Evolutionary conservation across 1,284 basidiomycete species (phyloP).

Genomic region (Pseudozyma sp.): DNA sequence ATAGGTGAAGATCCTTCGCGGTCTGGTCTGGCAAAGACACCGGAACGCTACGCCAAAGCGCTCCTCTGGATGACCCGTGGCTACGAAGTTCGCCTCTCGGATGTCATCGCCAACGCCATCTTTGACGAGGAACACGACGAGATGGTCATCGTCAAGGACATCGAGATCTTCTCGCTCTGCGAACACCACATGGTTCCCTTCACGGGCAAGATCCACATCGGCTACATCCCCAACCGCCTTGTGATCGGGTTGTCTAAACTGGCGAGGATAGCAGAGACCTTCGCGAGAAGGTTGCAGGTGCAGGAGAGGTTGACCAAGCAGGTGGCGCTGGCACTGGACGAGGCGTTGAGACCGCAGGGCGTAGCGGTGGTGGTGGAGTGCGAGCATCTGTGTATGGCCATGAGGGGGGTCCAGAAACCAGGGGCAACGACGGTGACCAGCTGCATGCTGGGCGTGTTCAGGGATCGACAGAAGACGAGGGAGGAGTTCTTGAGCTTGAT

Average conservation of each 20-base stretch:
- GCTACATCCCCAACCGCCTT: slow-evolving; percentile 94
- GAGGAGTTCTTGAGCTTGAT: slow-evolving; percentile 77
- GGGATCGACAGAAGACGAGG: slow-evolving; percentile 94
- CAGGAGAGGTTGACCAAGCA: slow-evolving; percentile 98
- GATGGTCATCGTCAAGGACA: slow-evolving; percentile 98
- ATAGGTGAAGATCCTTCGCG: slow-evolving; percentile 98
- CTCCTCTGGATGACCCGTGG: slow-evolving; percentile 99
- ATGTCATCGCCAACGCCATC: slow-evolving; percentile 98
- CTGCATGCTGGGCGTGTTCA: slow-evolving; percentile 99
- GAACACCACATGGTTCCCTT: slow-evolving; percentile 99
- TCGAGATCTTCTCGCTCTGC: slow-evolving; percentile 95
- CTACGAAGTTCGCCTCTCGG: slow-evolving; percentile 93
- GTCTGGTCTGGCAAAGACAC: slow-evolving; percentile 89
- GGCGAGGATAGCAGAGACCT: slow-evolving; percentile 96
- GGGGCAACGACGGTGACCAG: slow-evolving; percentile 94
- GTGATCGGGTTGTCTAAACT: slow-evolving; percentile 98
- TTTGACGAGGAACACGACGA: slow-evolving; percentile 99
- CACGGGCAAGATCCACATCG: slow-evolving; percentile 81
- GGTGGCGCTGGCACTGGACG: slow-evolving; percentile 94
- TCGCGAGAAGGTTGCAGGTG: slow-evolving; percentile 92
- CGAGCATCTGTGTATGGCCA: slow-evolving; percentile 99
- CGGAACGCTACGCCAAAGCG: slow-evolving; percentile 95
- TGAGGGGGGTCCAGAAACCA: slow-evolving; percentile 99
- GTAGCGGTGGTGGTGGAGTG: slow-evolving; percentile 86
- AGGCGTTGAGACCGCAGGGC: slow-evolving; percentile 94